Evolutionary conservation across 116 monocot species (phyloP).

Genomic region (Phalaenopsis hybrid): DNA sequence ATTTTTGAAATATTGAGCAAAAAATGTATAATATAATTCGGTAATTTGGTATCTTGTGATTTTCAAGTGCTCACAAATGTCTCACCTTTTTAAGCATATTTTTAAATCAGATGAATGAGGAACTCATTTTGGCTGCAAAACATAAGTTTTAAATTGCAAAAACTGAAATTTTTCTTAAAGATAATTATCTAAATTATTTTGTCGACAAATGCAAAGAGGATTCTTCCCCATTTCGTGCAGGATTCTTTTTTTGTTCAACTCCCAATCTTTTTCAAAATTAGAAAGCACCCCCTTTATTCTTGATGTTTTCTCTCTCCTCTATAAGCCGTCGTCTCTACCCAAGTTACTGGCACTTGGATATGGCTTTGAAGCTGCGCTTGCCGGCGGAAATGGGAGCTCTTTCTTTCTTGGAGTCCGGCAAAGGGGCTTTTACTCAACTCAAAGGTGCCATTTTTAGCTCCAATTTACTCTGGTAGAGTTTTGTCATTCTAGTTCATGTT

Average conservation of each 20-base stretch:
- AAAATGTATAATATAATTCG: no score
- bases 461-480: slow-evolving; percentile 16
- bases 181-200: no score
- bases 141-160: no score
- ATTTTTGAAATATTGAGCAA: no score
- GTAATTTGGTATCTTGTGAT: no score
- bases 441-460: slow-evolving; percentile 32
- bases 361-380: slow-evolving; percentile 53
- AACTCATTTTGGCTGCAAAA: no score
- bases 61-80: no score
- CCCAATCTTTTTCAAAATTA: not conserved
- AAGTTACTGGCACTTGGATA: not conserved
- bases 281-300: not conserved
- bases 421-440: slow-evolving; percentile 24
- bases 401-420: slow-evolving; percentile 56
- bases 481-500: slow-evolving; percentile 21
- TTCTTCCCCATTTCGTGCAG: not conserved
- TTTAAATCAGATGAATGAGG: no score
- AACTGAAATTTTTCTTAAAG: no score
- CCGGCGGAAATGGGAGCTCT: slow-evolving; percentile 38
- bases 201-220: not conserved
- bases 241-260: not conserved
- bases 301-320: not conserved
- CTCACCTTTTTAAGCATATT: no score
- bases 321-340: not conserved